Base-by-base conservation (phyloP, 2,329 filamentous ascomycete genomes). In the Mollisiaceae sp. region DNA sequence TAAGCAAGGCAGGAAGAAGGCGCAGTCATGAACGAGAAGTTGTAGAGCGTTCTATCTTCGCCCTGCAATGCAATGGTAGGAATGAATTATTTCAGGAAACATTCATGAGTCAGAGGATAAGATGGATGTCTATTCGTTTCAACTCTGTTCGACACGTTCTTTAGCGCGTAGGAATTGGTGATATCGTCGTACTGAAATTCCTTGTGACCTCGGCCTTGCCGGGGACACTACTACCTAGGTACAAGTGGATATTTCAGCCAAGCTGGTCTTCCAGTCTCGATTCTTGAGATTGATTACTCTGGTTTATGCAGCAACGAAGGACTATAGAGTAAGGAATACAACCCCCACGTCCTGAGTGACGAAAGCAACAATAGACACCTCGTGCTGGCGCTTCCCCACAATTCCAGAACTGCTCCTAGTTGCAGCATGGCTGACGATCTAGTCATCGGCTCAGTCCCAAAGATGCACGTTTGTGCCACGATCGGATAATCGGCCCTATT, bases 401-500 rank as follows among this genome's bases (percentile, higher is more conserved):
- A 64, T 64, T 58, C 60, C 60, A 65, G 59, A 59, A 64, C 27
- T 43, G 38, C 32, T 52, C 38, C 27, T 67, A 65, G 54, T 59
- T 62, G 62, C 62, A 66, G 27, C 27, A 32, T 32, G 27, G 27
- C 27, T 32, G 27, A 32, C 27, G 27, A 32, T 32, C 27, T 32
- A 32, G 50, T 20, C 32, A 61, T 54, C 45, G 12, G 12, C 20
- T 39, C 47, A 8, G 57, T 60, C 62, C 65, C 50, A 62, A 20
- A 55, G 43, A 59, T 39, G 22, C 61, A 54, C 59, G 52, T 38
- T 56, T 43, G 64, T 68, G 56, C 56, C 60, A 64, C 58, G 18
- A 59, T 65, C 64, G 67, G 64, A 47, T 63, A 55, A 61, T 65
- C 59, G 64, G 54, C 39, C 65, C 65, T 65, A 65, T 67, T n/a